Conservation (phyloP, 2,329 filamentous ascomycete genomes). For the Aspergillus terreus region DNA sequence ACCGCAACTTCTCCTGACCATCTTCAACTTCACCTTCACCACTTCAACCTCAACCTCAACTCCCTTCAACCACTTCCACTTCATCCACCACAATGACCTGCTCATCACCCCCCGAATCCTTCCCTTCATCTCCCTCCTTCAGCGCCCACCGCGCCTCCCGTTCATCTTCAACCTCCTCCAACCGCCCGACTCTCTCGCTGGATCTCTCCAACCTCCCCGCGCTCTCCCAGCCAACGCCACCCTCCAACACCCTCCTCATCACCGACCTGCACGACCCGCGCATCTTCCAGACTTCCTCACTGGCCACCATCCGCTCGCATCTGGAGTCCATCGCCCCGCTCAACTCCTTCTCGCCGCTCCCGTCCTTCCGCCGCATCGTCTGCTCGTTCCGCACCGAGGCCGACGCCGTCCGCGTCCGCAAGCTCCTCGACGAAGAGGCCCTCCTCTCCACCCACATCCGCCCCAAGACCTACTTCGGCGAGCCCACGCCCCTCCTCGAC, state of each 20-base stretch:
- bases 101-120: conserved; percentile 20
- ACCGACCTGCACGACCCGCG: conserved; percentile 45
- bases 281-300: conserved; percentile 45
- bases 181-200: conserved; percentile 40
- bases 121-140: conserved; percentile 25
- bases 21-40: background rate
- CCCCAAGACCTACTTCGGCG: conserved; percentile 51
- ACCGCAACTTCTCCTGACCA: background rate
- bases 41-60: conserved; percentile 1
- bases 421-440: conserved; percentile 38
- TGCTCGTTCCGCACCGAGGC: conserved; percentile 44
- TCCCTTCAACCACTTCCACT: background rate
- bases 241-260: conserved; percentile 50
- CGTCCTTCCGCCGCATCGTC: conserved; percentile 49
- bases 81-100: conserved; percentile 18
- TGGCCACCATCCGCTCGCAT: conserved; percentile 41
- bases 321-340: conserved; percentile 41
- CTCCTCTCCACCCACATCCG: conserved; percentile 32
- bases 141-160: conserved; percentile 17
- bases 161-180: conserved; percentile 20
- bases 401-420: conserved; percentile 42
- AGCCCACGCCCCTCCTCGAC: conserved; percentile 45
- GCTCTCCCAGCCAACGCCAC: conserved; percentile 43
- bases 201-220: conserved; percentile 45
- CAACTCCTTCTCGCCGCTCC: conserved; percentile 50